These are phyloP conservation scores for Populus davidiana DNA, from an alignment of 345 rosid genomes.

Conservation along the genomic window DNA sequence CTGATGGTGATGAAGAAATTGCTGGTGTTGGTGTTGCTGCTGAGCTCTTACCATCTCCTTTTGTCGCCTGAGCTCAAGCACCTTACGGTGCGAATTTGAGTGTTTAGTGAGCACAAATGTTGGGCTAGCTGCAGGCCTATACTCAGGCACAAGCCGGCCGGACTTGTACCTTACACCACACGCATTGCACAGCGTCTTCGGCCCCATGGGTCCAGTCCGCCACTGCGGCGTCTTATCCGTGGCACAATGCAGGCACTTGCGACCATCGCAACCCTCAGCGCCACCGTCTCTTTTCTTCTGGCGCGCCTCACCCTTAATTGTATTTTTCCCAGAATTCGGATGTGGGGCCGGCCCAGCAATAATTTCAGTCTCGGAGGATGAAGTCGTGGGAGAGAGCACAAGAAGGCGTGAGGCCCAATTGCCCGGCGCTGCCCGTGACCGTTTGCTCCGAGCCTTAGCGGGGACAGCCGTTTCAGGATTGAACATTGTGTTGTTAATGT, in stretches of 20 bases:
- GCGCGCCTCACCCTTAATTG: conserved; percentile 12
- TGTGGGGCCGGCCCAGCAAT: conserved; percentile 9
- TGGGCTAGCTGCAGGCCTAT: conserved; percentile 79
- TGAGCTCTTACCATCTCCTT: conserved; percentile 22
- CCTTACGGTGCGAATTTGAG: conserved; percentile 76
- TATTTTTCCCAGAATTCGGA: conserved; percentile 33
- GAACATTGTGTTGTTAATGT: conserved; percentile 38
- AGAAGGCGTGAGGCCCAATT: conserved; percentile 86
- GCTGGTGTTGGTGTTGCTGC: conserved; percentile 17
- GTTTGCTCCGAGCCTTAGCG: conserved; percentile 93
- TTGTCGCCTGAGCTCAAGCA: conserved; percentile 47
- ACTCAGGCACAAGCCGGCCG: conserved; percentile 71
- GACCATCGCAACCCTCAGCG: conserved; percentile 29
- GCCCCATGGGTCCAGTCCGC: conserved; percentile 84
- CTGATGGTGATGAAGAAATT: conserved; percentile 43
- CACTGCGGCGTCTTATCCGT: conserved; percentile 85
- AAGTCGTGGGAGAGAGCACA: conserved; percentile 39
- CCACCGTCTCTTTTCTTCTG: conserved; percentile 43
- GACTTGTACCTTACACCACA: conserved; percentile 83
- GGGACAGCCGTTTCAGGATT: conserved; percentile 70
- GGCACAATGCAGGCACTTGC: conserved; percentile 68
- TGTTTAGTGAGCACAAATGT: conserved; percentile 65
- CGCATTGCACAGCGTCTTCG: conserved; percentile 85
- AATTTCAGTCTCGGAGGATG: conserved; percentile 33
- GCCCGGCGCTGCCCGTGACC: conserved; percentile 75